A percentile compares a stretch with the other conserved stretches of the same genome.
Conservation (phyloP, 2,329 filamentous ascomycete species). For the Talaromyces sp. region DNA sequence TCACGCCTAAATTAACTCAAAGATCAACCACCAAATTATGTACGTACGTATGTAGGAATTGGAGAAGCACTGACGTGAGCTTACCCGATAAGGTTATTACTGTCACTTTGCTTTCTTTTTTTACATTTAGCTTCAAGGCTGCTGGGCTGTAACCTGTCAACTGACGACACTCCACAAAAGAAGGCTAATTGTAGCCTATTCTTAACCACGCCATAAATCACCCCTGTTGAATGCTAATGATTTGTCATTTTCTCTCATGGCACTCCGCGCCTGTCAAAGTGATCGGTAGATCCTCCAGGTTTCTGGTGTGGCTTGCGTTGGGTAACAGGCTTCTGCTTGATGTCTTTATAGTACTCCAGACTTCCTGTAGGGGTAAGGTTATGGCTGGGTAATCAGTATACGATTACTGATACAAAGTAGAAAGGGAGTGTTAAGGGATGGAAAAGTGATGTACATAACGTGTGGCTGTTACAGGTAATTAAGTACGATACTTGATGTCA, state of each 20-base stretch:
- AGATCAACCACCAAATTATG: background rate
- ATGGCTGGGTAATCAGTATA: background rate
- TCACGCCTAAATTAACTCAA: constrained; percentile 5
- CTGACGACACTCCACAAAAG: background rate
- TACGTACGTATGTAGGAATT: too few species aligned
- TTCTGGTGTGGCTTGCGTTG: background rate
- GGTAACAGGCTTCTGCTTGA: background rate
- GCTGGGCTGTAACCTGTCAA: background rate
- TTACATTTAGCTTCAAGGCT: background rate
- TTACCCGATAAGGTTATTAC: constrained; percentile 14
- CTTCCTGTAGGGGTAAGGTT: background rate
- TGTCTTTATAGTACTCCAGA: background rate
- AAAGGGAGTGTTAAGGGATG: background rate
- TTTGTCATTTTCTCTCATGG: background rate
- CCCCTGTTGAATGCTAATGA: background rate
- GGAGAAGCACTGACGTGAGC: background rate
- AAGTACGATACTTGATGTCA: background rate
- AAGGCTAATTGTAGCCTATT: background rate
- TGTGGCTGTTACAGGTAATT: background rate
- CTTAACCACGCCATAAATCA: background rate
- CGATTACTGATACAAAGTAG: background rate
- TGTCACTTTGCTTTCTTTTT: background rate
- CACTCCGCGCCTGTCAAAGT: background rate
- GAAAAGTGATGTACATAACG: background rate
- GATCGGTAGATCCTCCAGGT: constrained; percentile 6